phyloP scores from a whole-genome alignment of 768 basidiomycete species.

The Leccinum boreale region DNA sequence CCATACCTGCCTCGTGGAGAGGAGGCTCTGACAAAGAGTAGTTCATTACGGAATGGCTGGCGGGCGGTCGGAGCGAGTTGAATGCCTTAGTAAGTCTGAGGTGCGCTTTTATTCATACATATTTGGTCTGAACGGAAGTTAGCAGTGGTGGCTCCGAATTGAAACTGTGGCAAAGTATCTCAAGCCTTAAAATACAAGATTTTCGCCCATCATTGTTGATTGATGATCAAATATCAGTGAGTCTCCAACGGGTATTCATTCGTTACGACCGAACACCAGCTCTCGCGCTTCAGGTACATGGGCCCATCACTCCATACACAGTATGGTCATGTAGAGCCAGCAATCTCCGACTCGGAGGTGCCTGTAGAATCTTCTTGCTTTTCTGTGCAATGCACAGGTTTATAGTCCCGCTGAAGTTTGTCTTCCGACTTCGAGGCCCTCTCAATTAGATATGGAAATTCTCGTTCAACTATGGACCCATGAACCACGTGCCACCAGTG shows the following conservation, averaged over 20 bases:
- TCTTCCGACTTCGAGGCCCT: background rate
- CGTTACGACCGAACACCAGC: background rate
- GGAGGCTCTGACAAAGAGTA: background rate
- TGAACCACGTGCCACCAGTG: no score
- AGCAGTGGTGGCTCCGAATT: background rate
- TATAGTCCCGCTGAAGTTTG: background rate
- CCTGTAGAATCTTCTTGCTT: background rate
- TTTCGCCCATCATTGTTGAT: background rate
- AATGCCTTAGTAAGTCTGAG: background rate
- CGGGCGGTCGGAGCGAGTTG: background rate
- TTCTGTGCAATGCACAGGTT: background rate
- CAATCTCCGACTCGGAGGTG: background rate
- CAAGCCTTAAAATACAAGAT: background rate
- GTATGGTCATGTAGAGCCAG: background rate
- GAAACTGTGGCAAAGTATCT: background rate
- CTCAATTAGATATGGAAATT: background rate
- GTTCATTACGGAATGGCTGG: background rate
- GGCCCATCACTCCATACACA: background rate
- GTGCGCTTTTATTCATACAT: no score
- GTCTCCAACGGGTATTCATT: background rate
- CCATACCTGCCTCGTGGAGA: background rate
- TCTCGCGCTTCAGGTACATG: background rate
- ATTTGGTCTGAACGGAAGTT: no score
- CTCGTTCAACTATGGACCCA: background rate
- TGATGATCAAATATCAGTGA: background rate